These are phyloP conservation scores for Candida buenavistaensis DNA, from an alignment of 1,139 yeast species.

Conservation along the genomic window DNA sequence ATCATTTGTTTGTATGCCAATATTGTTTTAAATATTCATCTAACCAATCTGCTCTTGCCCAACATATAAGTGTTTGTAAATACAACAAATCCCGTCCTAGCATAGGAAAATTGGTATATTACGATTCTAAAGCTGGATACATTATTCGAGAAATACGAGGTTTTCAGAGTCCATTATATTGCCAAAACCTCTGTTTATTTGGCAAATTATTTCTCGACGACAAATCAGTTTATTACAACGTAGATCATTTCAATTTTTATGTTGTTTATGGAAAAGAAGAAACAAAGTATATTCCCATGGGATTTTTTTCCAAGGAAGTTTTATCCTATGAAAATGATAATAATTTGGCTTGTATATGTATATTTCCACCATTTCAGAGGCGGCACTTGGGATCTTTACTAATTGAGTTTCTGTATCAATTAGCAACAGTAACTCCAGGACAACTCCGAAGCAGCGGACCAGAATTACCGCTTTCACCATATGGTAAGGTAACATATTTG, in stretches of 20 bases:
- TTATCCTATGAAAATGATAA: slow-evolving; percentile 77
- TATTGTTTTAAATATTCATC: slow-evolving; percentile 80
- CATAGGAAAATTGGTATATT: slow-evolving; percentile 70
- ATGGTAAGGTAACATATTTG: slow-evolving; percentile 72
- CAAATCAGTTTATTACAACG: slow-evolving; percentile 80
- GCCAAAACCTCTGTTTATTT: slow-evolving; percentile 81
- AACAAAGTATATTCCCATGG: slow-evolving; percentile 59
- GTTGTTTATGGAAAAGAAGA: slow-evolving; percentile 55
- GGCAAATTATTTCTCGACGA: slow-evolving; percentile 90
- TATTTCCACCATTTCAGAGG: slow-evolving; percentile 90
- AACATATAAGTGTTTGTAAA: slow-evolving; percentile 52
- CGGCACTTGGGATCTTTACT: slow-evolving; percentile 73
- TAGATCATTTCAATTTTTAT: slow-evolving; percentile 79
- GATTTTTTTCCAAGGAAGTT: slow-evolving; percentile 87
- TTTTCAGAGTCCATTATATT: slow-evolving; percentile 57
- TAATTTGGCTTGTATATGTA: slow-evolving; percentile 86
- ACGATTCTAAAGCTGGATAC: slow-evolving; percentile 48
- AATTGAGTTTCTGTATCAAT: slow-evolving; percentile 78
- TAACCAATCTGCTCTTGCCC: no score
- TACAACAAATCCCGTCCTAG: slow-evolving; percentile 31
- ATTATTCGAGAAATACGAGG: slow-evolving; percentile 70
- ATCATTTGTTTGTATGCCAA: slow-evolving; percentile 70
- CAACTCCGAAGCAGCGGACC: slow-evolving; percentile 78
- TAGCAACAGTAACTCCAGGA: slow-evolving; percentile 57
- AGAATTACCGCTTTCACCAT: slow-evolving; percentile 83